These are phyloP conservation scores for Colletotrichum shisoi DNA, from an alignment of 2,329 filamentous ascomycete species.

Conservation along the genomic window DNA sequence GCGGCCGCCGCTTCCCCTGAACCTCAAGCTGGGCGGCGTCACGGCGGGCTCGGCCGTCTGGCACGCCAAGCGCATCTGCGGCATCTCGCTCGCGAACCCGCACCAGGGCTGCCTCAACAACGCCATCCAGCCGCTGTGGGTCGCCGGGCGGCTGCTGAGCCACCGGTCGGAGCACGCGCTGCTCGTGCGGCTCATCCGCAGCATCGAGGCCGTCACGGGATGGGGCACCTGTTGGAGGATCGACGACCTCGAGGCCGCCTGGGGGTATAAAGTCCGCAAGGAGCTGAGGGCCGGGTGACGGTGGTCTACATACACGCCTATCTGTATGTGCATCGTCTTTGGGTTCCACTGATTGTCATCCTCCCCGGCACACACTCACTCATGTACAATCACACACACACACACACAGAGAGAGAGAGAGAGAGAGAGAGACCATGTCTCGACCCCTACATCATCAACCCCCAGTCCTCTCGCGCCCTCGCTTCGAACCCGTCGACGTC, in stretches of 20 bases:
- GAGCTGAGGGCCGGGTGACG: conserved; percentile 17
- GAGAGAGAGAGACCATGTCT: not conserved
- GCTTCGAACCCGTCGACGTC: conserved; percentile 42
- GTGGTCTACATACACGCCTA: not conserved
- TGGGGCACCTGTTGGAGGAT: conserved; percentile 65
- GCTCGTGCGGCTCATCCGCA: conserved; percentile 55
- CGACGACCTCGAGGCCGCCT: conserved; percentile 56
- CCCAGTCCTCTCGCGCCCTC: conserved; percentile 45
- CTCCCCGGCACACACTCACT: too few species aligned
- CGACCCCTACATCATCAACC: conserved; percentile 6
- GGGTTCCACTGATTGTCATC: too few species aligned
- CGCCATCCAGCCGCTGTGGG: conserved; percentile 65
- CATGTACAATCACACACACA: too few species aligned
- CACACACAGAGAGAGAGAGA: too few species aligned
- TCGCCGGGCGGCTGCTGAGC: conserved; percentile 63
- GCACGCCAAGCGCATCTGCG: conserved; percentile 65
- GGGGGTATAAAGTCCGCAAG: conserved; percentile 49
- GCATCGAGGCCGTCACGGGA: conserved; percentile 61
- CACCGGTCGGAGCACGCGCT: conserved; percentile 56
- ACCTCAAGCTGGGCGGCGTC: conserved; percentile 36
- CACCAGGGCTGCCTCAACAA: conserved; percentile 66
- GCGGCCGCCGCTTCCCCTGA: conserved; percentile 31
- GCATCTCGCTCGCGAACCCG: conserved; percentile 63
- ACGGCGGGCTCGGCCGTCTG: conserved; percentile 55
- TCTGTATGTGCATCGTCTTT: too few species aligned